Percentiles rank a stretch among this genome's conserved stretches.
Evolutionary conservation across 768 basidiomycete species (phyloP).

Genomic region (Mrakia gelida): DNA sequence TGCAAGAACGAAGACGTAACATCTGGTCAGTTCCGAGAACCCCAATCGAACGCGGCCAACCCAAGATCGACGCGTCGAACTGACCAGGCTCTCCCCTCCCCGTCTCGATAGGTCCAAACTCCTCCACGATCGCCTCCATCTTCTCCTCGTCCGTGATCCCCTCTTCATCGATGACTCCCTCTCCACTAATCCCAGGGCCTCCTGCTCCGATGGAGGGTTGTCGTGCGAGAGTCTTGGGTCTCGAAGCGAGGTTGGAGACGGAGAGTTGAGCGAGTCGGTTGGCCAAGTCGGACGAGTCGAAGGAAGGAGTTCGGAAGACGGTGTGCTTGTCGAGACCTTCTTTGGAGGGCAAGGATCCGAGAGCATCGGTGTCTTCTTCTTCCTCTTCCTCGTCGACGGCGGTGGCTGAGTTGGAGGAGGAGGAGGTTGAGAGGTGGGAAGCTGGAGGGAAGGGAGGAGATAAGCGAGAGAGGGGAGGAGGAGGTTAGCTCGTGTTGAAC

Average conservation of each 20-base stretch:
- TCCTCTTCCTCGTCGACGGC: neutral
- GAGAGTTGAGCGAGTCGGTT: constrained; percentile 31
- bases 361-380: constrained; percentile 8
- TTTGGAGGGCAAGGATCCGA: constrained; percentile 20
- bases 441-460: neutral
- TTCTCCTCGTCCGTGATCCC: constrained; percentile 51
- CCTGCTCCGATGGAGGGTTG: neutral
- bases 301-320: constrained; percentile 24
- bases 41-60: no score
- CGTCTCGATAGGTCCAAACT: constrained; percentile 51
- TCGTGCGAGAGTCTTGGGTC: neutral
- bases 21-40: neutral
- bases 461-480: neutral
- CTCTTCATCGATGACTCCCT: neutral
- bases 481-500: no score
- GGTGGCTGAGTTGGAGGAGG: neutral
- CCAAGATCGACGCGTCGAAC: constrained; percentile 1
- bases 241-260: constrained; percentile 25
- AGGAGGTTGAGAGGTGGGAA: neutral
- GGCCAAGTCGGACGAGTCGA: constrained; percentile 15
- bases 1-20: constrained; percentile 37
- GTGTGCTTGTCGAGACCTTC: constrained; percentile 15
- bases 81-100: neutral
- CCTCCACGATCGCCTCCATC: constrained; percentile 53
- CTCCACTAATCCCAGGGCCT: neutral